phyloP scores from a whole-genome alignment of 352 stramenopile genomes.

The Phytopythium vexans region DNA sequence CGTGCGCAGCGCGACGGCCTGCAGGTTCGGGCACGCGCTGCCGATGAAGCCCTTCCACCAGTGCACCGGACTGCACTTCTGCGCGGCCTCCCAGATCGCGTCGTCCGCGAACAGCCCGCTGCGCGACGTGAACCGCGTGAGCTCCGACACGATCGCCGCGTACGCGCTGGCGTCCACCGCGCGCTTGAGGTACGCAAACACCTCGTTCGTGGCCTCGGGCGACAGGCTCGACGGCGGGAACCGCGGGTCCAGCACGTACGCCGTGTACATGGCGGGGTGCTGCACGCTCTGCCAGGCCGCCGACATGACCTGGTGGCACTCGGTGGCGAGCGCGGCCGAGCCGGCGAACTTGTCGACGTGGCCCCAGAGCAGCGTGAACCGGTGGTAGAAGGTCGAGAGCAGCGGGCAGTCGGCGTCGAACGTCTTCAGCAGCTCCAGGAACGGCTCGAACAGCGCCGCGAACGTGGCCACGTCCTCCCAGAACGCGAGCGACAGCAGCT shows the following conservation, averaged over 20 bases:
- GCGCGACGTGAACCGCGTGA: constrained; percentile 62
- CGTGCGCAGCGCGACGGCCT: constrained; percentile 56
- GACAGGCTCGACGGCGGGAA: constrained; percentile 53
- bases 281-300: constrained; percentile 54
- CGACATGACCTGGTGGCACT: constrained; percentile 54
- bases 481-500: constrained; percentile 43
- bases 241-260: constrained; percentile 72
- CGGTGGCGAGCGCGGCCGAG: constrained; percentile 22
- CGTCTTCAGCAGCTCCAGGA: constrained; percentile 64
- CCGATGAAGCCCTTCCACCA: constrained; percentile 85
- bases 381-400: constrained; percentile 72
- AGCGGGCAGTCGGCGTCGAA: constrained; percentile 61
- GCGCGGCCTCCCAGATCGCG: constrained; percentile 67
- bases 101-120: constrained; percentile 70
- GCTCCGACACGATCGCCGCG: constrained; percentile 53
- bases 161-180: constrained; percentile 35
- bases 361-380: constrained; percentile 60
- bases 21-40: constrained; percentile 61
- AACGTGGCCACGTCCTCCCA: constrained; percentile 55
- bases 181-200: constrained; percentile 58
- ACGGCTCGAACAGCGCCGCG: constrained; percentile 59
- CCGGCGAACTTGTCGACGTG: constrained; percentile 50
- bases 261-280: constrained; percentile 72
- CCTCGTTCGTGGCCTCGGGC: constrained; percentile 52
- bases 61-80: constrained; percentile 66